These are phyloP conservation scores for Aspergillus bombycis DNA, from an alignment of 2,329 filamentous ascomycete genomes.

Conservation along the genomic window DNA sequence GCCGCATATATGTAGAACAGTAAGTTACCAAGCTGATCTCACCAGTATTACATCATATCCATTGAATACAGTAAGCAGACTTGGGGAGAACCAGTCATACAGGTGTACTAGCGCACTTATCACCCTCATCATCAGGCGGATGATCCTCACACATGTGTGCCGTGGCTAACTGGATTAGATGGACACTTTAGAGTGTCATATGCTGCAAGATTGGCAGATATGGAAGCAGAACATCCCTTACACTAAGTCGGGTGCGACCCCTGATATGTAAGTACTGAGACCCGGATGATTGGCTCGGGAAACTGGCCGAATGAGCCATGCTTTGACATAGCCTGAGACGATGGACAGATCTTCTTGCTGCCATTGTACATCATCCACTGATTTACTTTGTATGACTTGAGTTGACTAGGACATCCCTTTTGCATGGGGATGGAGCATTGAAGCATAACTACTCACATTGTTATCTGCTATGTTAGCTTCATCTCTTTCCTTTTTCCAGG, in stretches of 20 bases:
- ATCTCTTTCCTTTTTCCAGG: background rate
- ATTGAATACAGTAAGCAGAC: background rate
- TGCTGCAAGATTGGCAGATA: background rate
- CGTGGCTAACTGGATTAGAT: background rate
- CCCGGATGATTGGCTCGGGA: background rate
- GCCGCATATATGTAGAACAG: background rate
- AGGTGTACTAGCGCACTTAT: background rate
- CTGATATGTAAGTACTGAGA: background rate
- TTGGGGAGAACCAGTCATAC: background rate
- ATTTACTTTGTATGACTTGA: background rate
- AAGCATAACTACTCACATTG: background rate
- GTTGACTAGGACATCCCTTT: background rate
- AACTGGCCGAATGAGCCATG: background rate
- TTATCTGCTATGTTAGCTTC: too few relatives aligned
- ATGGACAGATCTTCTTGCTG: background rate
- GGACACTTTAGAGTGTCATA: background rate
- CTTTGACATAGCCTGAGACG: background rate
- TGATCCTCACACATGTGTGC: background rate
- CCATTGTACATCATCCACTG: background rate
- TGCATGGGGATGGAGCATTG: background rate
- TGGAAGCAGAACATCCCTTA: background rate
- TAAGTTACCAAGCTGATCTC: background rate
- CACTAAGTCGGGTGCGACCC: background rate
- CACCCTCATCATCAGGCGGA: background rate
- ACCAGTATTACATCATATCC: background rate